These are phyloP conservation scores for Plasmodium vinckei DNA, from an alignment of 169 alveolate species.

Conservation along the genomic window DNA sequence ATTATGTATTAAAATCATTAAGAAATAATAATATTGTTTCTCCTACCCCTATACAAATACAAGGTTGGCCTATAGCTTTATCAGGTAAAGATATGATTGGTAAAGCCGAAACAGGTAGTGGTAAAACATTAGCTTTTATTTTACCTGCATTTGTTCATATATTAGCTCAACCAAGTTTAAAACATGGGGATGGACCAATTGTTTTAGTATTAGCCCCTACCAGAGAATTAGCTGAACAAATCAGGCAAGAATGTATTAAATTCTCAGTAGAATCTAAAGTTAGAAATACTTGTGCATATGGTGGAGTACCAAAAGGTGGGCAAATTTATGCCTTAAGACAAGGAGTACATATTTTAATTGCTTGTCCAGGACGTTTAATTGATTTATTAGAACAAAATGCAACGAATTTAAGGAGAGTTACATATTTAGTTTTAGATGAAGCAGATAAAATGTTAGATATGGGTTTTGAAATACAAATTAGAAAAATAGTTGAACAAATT, in stretches of 20 bases:
- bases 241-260: slow-evolving; percentile 92
- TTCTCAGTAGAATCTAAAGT: slow-evolving; percentile 91
- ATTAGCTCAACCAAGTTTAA: slow-evolving; percentile 90
- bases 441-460: slow-evolving; percentile 99
- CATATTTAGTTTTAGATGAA: slow-evolving; percentile 98
- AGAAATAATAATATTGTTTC: slow-evolving; percentile 88
- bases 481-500: slow-evolving; percentile 93
- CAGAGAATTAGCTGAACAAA: slow-evolving; percentile 98
- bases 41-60: slow-evolving; percentile 97
- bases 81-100: slow-evolving; percentile 98
- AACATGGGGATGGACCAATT: slow-evolving; percentile 97
- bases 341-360: slow-evolving; percentile 97
- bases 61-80: slow-evolving; percentile 97
- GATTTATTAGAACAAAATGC: slow-evolving; percentile 94
- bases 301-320: slow-evolving; percentile 95
- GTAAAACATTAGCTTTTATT: slow-evolving; percentile 97
- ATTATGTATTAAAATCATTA: slow-evolving; percentile 91
- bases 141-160: slow-evolving; percentile 97
- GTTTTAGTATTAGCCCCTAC: slow-evolving; percentile 99
- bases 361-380: slow-evolving; percentile 96
- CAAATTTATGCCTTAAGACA: slow-evolving; percentile 90
- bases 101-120: slow-evolving; percentile 99
- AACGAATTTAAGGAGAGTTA: slow-evolving; percentile 95
- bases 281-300: slow-evolving; percentile 93
- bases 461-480: slow-evolving; percentile 99